Percentiles rank a stretch among this genome's conserved stretches.
phyloP scores from a whole-genome alignment of 2,329 filamentous ascomycete genomes.

The Apiospora saccharicola region DNA sequence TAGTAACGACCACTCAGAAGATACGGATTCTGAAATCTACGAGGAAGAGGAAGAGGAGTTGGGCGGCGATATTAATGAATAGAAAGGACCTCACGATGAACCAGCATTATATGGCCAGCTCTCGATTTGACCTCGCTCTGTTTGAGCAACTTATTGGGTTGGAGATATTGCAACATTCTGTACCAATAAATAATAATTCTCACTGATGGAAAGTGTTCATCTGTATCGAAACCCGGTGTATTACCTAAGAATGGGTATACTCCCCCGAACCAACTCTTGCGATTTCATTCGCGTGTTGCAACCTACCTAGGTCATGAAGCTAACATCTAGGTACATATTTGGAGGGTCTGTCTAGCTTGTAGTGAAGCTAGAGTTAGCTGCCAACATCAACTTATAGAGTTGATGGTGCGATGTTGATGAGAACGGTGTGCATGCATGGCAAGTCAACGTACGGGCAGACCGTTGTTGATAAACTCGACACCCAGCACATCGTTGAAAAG shows the following conservation, averaged over 20 bases:
- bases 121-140: not conserved
- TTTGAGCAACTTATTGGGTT: not conserved
- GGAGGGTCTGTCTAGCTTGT: not conserved
- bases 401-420: not conserved
- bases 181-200: not conserved
- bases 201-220: not conserved
- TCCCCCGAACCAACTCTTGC: not conserved
- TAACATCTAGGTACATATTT: not conserved
- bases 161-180: not conserved
- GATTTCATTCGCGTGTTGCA: not conserved
- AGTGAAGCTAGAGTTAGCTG: too few species aligned
- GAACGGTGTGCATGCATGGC: not conserved
- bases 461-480: not conserved
- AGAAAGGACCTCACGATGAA: not conserved
- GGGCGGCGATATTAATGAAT: slow-evolving; percentile 37
- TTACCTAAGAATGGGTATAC: not conserved
- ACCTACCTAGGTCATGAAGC: not conserved
- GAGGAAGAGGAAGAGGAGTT: slow-evolving; percentile 44
- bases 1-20: slow-evolving; percentile 31
- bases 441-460: not conserved
- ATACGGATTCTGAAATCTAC: slow-evolving; percentile 42
- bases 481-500: not conserved
- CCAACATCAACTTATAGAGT: not conserved
- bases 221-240: not conserved
- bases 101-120: not conserved